Conservation (phyloP, 441 rosid species). For the Viola pubescens region DNA sequence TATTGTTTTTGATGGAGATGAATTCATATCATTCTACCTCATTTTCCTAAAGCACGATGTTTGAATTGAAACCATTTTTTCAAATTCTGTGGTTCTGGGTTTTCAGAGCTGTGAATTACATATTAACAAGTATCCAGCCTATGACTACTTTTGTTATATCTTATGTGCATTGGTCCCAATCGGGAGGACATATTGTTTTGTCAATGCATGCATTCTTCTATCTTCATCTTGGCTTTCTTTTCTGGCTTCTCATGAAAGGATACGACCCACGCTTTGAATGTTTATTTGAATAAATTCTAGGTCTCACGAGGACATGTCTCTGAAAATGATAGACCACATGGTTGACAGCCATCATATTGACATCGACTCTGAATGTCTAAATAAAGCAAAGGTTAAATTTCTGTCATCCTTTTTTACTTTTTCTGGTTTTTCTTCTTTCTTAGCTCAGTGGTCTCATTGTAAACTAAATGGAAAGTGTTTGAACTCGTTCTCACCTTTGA, state of each 20-base stretch:
- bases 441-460: background rate
- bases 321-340: conserved; percentile 50
- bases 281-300: conserved; percentile 25
- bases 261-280: conserved; percentile 2
- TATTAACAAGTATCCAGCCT: background rate
- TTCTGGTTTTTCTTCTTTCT: background rate
- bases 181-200: too few relatives aligned
- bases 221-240: background rate
- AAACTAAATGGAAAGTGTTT: background rate
- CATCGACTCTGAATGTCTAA: conserved; percentile 39
- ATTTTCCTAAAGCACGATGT: too few relatives aligned
- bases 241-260: background rate
- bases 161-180: too few relatives aligned
- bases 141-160: background rate
- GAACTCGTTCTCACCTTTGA: background rate
- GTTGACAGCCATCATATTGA: conserved; percentile 51
- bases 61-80: too few relatives aligned
- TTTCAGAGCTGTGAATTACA: background rate
- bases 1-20: too few relatives aligned
- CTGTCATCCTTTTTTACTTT: conserved; percentile 1
- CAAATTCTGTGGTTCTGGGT: background rate
- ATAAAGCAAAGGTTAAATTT: conserved; percentile 45
- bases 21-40: too few relatives aligned
- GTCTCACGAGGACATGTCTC: conserved; percentile 70
- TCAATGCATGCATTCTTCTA: too few relatives aligned